Evolutionary conservation across 192 early-diverging fungal species (phyloP).

Genomic region (Coemansia biformis): DNA sequence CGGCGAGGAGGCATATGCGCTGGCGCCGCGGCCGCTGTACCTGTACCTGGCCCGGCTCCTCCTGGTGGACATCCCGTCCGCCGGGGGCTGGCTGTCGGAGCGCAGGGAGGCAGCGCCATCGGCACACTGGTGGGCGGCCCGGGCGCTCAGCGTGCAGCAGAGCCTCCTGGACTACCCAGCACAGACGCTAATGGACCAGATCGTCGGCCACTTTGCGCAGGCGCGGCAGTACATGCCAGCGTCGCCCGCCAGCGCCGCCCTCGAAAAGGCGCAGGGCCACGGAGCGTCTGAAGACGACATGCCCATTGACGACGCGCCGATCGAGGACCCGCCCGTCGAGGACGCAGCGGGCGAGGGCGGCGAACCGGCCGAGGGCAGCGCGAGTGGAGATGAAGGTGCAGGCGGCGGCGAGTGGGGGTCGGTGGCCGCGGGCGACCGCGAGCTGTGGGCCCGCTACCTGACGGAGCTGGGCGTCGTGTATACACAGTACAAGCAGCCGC

Average conservation of each 20-base stretch:
- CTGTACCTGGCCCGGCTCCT: conserved; percentile 62
- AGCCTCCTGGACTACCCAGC: conserved; percentile 43
- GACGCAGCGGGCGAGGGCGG: too few relatives aligned
- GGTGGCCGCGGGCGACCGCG: conserved; percentile 13
- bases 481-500: conserved; percentile 70
- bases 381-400: background rate
- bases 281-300: conserved; percentile 2
- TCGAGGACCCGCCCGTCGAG: background rate
- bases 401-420: conserved; percentile 11
- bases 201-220: conserved; percentile 14
- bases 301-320: conserved; percentile 2
- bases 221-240: conserved; percentile 10
- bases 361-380: background rate
- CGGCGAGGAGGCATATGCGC: conserved; percentile 79
- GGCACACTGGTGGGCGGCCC: conserved; percentile 69
- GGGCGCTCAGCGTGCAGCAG: conserved; percentile 74
- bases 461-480: conserved; percentile 76
- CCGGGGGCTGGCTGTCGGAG: conserved; percentile 8
- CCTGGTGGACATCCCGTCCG: conserved; percentile 54
- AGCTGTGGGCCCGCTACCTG: conserved; percentile 58
- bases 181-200: conserved; percentile 56
- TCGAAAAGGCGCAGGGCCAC: background rate
- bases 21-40: conserved; percentile 64
- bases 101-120: conserved; percentile 21
- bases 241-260: conserved; percentile 10